These are phyloP conservation scores for Phycomyces nitens DNA, from an alignment of 192 early-diverging fungal genomes.

Conservation along the genomic window DNA sequence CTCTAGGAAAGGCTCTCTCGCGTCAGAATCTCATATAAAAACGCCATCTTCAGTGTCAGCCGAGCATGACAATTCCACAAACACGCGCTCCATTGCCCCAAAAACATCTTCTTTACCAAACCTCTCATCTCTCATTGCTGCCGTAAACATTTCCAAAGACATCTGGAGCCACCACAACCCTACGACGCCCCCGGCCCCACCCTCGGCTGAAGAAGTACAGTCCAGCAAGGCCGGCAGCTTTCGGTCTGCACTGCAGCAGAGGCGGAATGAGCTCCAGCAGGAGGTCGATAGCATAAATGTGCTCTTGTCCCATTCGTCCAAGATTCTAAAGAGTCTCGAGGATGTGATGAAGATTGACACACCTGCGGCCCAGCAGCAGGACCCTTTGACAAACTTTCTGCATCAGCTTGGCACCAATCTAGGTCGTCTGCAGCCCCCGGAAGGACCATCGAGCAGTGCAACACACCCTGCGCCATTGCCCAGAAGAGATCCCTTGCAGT, in stretches of 20 bases:
- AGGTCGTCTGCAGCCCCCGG: not conserved
- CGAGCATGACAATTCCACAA: no score
- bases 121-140: not conserved
- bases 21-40: no score
- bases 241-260: not conserved
- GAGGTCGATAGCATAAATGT: slow-evolving; percentile 13
- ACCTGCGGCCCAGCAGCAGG: not conserved
- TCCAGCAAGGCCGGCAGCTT: not conserved
- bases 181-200: not conserved
- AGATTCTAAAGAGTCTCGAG: not conserved
- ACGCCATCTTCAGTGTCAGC: no score
- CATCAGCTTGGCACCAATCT: not conserved
- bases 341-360: not conserved
- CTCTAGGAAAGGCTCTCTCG: no score
- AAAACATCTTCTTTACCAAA: not conserved
- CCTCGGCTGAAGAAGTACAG: not conserved
- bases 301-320: slow-evolving; percentile 10
- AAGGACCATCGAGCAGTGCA: no score
- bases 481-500: no score
- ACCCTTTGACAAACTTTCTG: not conserved
- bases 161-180: not conserved
- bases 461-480: no score
- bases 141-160: not conserved
- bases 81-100: no score
- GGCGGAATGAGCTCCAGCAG: slow-evolving; percentile 7